Conservation (phyloP, 2,329 filamentous ascomycete species). For the Lecanoromycetidae sp. region DNA sequence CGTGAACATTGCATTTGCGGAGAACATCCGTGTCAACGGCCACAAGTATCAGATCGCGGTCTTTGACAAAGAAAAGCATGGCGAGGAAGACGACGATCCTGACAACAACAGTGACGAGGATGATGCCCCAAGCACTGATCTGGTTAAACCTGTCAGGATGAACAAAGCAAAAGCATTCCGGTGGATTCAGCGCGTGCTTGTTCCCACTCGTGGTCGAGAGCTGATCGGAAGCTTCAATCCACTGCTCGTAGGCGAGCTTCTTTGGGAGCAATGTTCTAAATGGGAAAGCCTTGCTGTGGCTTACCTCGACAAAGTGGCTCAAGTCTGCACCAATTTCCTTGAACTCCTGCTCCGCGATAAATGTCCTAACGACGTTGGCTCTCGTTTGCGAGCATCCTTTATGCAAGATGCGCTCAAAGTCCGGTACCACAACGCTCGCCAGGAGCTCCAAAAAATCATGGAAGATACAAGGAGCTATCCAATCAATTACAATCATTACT, state of each 20-base stretch:
- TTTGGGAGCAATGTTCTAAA: slow-evolving; percentile 28
- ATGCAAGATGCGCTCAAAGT: slow-evolving; percentile 2
- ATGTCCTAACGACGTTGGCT: slow-evolving; percentile 8
- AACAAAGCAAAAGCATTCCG: not conserved
- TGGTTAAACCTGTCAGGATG: not conserved
- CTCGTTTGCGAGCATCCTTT: not conserved
- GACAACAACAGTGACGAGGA: not conserved
- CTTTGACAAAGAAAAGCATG: not conserved
- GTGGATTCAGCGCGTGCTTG: not conserved
- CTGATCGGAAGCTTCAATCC: slow-evolving; percentile 31
- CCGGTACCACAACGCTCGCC: slow-evolving; percentile 10
- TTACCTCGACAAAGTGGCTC: not conserved
- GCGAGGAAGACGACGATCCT: no score
- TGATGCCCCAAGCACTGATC: not conserved
- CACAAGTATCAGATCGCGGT: slow-evolving; percentile 24
- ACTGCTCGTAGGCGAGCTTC: slow-evolving; percentile 30
- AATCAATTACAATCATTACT: slow-evolving; percentile 30
- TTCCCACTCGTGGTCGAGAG: slow-evolving; percentile 20
- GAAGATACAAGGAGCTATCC: slow-evolving; percentile 23
- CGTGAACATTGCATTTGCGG: slow-evolving; percentile 23
- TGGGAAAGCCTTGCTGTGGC: slow-evolving; percentile 25
- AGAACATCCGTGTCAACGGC: slow-evolving; percentile 20
- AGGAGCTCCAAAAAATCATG: slow-evolving; percentile 23
- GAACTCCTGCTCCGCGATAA: slow-evolving; percentile 1
- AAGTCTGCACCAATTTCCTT: slow-evolving; percentile 1